Evolutionary conservation across 148 eudicot species (phyloP).

Genomic region (Heliamphora exappendiculata): DNA sequence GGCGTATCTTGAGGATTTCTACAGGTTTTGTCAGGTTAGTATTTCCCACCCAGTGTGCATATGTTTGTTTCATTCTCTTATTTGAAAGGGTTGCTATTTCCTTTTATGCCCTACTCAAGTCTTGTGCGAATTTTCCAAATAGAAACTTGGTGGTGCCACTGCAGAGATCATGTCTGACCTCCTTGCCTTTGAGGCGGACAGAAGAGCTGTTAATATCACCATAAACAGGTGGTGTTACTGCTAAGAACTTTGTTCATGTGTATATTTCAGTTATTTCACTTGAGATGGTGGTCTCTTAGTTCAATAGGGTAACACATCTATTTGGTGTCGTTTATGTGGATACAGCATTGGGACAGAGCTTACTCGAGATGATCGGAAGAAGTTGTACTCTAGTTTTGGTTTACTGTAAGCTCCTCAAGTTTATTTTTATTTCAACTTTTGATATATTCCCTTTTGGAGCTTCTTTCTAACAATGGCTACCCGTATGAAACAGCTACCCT

Average conservation of each 20-base stretch:
- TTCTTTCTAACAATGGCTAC: constrained; percentile 8
- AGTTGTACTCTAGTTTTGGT: constrained; percentile 84
- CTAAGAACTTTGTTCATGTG: not conserved
- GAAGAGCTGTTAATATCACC: constrained; percentile 95
- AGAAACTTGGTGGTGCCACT: constrained; percentile 99
- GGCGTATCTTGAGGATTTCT: constrained; percentile 97
- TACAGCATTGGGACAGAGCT: constrained; percentile 96
- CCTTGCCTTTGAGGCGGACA: constrained; percentile 93
- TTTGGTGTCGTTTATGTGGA: constrained; percentile 5
- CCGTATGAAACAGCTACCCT: constrained; percentile 51
- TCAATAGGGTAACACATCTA: not conserved
- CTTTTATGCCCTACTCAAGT: constrained; percentile 9
- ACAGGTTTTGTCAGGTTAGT: constrained; percentile 85
- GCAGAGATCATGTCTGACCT: constrained; percentile 98
- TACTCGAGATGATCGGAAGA: constrained; percentile 91
- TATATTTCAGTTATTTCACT: not conserved
- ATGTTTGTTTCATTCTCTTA: not conserved
- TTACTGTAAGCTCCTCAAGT: constrained; percentile 55
- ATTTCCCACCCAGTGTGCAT: not conserved
- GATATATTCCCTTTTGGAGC: constrained; percentile 8
- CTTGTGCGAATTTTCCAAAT: constrained; percentile 12
- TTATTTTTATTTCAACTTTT: not conserved
- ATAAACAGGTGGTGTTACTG: constrained; percentile 61
- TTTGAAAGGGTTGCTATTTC: not conserved
- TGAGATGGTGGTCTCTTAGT: not conserved